Evolutionary conservation across 2,329 filamentous ascomycete genomes (phyloP).

Genomic region (Hymenoscyphus occultus): DNA sequence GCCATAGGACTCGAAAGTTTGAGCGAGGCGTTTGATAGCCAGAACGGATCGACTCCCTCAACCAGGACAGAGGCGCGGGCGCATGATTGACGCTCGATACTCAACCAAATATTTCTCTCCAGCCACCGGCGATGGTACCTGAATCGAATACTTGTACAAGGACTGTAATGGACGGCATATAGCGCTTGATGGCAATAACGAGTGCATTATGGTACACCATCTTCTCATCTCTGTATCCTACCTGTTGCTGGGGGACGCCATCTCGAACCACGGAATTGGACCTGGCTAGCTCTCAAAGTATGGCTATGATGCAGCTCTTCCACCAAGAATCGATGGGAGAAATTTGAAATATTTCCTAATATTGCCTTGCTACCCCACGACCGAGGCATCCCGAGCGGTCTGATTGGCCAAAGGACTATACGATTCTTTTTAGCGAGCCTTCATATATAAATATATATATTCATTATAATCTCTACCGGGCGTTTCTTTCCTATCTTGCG

Average conservation of each 20-base stretch:
- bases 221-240: not conserved
- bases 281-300: not conserved
- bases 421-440: not conserved
- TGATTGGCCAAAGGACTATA: not conserved
- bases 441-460: not conserved
- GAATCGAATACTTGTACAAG: not conserved
- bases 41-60: conserved; percentile 9
- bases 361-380: not conserved
- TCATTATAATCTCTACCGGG: not conserved
- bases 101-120: conserved; percentile 15
- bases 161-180: conserved; percentile 20
- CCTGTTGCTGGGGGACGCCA: not conserved
- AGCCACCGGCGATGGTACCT: conserved; percentile 18
- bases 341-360: conserved; percentile 3
- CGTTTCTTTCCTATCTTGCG: not conserved
- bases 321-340: not conserved
- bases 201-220: conserved; percentile 1
- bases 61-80: not conserved
- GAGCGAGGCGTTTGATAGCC: conserved; percentile 15
- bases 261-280: not conserved
- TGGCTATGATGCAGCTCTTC: not conserved
- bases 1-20: not conserved
- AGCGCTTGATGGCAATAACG: conserved; percentile 17
- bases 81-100: conserved; percentile 19
- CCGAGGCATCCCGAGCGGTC: not conserved